Evolutionary conservation across 768 basidiomycete genomes (phyloP).

Genomic region (Sporobolomyces phaffii): DNA sequence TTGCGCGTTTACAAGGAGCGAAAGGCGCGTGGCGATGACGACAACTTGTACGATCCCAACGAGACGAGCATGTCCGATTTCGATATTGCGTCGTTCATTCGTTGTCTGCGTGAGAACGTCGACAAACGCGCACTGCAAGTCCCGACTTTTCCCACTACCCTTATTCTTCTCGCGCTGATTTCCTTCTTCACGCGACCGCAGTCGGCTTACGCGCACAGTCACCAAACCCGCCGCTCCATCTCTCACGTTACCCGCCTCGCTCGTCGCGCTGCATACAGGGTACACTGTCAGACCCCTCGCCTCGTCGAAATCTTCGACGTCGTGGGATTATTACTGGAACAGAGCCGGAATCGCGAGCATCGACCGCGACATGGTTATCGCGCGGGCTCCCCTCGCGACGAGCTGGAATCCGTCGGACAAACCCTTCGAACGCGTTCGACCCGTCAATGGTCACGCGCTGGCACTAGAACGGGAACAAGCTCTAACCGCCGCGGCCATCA

Average conservation of each 20-base stretch:
- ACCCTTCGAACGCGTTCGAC: too few species aligned
- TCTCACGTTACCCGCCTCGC: slow-evolving; percentile 52
- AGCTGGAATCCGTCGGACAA: too few species aligned
- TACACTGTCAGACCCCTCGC: neutral
- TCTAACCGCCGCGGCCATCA: slow-evolving; percentile 2
- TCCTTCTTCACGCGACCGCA: neutral
- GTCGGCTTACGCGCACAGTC: slow-evolving; percentile 59
- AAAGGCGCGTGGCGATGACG: slow-evolving; percentile 56
- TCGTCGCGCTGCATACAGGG: slow-evolving; percentile 46
- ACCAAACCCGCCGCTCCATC: slow-evolving; percentile 50
- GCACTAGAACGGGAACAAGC: neutral
- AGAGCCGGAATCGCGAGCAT: slow-evolving; percentile 71
- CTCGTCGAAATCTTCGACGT: neutral
- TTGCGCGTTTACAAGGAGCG: slow-evolving; percentile 61
- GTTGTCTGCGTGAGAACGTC: slow-evolving; percentile 70
- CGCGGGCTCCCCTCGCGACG: neutral
- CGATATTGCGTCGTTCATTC: slow-evolving; percentile 70
- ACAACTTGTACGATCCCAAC: slow-evolving; percentile 63
- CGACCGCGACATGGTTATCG: slow-evolving; percentile 58
- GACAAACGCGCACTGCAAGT: slow-evolving; percentile 83
- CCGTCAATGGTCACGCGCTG: neutral
- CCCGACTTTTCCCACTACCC: too few species aligned
- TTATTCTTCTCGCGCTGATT: too few species aligned
- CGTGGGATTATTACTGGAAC: slow-evolving; percentile 12
- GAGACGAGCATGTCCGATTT: slow-evolving; percentile 65